Evolutionary conservation across 2,329 filamentous ascomycete species (phyloP).

Genomic region (Pleomassaria siparia): DNA sequence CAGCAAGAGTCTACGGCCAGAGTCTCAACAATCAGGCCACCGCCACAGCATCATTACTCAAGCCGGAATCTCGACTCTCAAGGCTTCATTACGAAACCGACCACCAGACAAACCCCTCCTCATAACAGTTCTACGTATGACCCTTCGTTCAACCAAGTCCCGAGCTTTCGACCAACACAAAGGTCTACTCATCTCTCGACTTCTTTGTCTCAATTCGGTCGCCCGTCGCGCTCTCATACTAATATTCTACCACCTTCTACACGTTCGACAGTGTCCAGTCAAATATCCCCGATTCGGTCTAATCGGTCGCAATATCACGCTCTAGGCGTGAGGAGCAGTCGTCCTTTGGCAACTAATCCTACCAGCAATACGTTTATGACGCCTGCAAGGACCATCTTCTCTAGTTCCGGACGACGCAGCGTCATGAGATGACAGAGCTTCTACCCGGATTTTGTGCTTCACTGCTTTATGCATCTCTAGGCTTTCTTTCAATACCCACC

Average conservation of each 20-base stretch:
- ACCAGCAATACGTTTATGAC: conserved; percentile 2
- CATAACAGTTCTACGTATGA: conserved; percentile 10
- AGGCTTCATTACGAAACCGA: conserved; percentile 17
- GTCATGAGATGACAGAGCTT: conserved; percentile 18
- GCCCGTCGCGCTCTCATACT: conserved; percentile 9
- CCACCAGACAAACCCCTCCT: conserved; percentile 7
- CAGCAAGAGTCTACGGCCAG: conserved; percentile 14
- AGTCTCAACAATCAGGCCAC: background rate
- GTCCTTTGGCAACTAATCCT: conserved; percentile 5
- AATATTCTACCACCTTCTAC: conserved; percentile 18
- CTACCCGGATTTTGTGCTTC: background rate
- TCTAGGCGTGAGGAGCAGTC: conserved; percentile 30
- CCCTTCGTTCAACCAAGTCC: conserved; percentile 5
- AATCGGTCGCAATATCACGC: conserved; percentile 17
- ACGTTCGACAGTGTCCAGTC: conserved; percentile 16
- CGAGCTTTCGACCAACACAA: conserved; percentile 6
- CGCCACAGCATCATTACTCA: conserved; percentile 8
- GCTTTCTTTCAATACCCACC: background rate
- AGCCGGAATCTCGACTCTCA: conserved; percentile 13
- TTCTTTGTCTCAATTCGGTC: conserved; percentile 9
- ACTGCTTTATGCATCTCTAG: background rate
- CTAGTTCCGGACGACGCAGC: conserved; percentile 20
- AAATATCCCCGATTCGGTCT: conserved; percentile 12
- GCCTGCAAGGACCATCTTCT: conserved; percentile 9
- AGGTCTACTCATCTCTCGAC: conserved; percentile 6